Evolutionary conservation across 768 basidiomycete species (phyloP).

Genomic region (Paxillus ammoniavirescens): DNA sequence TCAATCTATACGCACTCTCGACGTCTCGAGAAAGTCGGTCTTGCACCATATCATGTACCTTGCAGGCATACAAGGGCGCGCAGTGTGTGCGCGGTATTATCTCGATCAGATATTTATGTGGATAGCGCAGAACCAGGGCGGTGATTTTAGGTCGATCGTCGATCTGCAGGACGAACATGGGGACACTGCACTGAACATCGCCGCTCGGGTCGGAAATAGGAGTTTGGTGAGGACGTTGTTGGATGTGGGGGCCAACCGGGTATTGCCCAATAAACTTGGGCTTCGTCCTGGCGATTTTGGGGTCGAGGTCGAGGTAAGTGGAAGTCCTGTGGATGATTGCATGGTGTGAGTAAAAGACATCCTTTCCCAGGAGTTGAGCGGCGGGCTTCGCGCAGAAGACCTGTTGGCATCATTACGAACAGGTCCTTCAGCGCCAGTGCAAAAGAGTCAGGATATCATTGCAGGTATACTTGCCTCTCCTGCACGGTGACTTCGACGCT

Average conservation of each 20-base stretch:
- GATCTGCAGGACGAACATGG: constrained; percentile 94
- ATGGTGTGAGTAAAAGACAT: background rate
- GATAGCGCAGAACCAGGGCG: constrained; percentile 76
- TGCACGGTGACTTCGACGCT: constrained; percentile 1
- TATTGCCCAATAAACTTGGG: constrained; percentile 88
- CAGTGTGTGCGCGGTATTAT: constrained; percentile 83
- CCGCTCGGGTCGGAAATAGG: constrained; percentile 89
- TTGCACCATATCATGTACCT: constrained; percentile 90
- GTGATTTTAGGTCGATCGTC: constrained; percentile 76
- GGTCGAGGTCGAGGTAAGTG: constrained; percentile 80
- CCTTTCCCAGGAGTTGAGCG: constrained; percentile 57
- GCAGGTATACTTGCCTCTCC: constrained; percentile 45
- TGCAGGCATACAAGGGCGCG: constrained; percentile 89
- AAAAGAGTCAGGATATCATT: constrained; percentile 88
- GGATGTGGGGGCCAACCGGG: constrained; percentile 90
- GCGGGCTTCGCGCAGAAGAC: constrained; percentile 74
- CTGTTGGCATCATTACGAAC: constrained; percentile 71
- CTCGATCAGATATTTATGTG: constrained; percentile 86
- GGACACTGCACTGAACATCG: constrained; percentile 94
- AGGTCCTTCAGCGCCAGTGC: constrained; percentile 72
- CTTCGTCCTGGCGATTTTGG: constrained; percentile 94
- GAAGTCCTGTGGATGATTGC: constrained; percentile 18
- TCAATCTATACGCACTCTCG: constrained; percentile 81
- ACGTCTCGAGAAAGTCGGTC: constrained; percentile 81
- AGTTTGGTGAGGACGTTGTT: constrained; percentile 82